phyloP scores from a whole-genome alignment of 352 stramenopile genomes.

The Elongisporangium undulatum region DNA sequence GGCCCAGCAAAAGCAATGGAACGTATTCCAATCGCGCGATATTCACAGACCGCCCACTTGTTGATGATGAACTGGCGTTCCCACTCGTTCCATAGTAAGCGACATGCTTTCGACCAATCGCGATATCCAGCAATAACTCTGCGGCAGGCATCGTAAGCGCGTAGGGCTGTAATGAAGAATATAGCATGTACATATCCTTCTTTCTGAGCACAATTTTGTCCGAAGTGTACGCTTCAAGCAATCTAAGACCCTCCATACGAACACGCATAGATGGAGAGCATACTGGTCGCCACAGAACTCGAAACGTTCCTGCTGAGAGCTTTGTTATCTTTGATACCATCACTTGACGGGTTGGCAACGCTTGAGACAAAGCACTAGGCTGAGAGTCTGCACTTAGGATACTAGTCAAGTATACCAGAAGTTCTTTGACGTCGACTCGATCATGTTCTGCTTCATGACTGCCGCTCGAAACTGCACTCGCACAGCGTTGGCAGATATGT shows the following conservation, averaged over 20 bases:
- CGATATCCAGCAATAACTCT: constrained; percentile 56
- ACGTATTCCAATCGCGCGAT: constrained; percentile 51
- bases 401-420: constrained; percentile 55
- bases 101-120: constrained; percentile 45
- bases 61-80: background rate
- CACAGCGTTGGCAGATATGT: constrained; percentile 50
- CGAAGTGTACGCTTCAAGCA: constrained; percentile 70
- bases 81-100: constrained; percentile 3
- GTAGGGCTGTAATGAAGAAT: constrained; percentile 45
- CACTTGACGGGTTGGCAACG: constrained; percentile 13
- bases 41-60: constrained; percentile 27
- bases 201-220: constrained; percentile 58
- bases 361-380: background rate
- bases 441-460: constrained; percentile 13
- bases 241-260: constrained; percentile 46
- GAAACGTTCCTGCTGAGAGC: constrained; percentile 60
- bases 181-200: constrained; percentile 60
- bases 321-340: constrained; percentile 36
- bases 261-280: constrained; percentile 36
- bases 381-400: constrained; percentile 28
- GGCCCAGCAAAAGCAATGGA: constrained; percentile 43
- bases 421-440: constrained; percentile 46
- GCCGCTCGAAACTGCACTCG: constrained; percentile 11
- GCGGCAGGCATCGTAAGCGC: constrained; percentile 36
- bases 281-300: constrained; percentile 64